Percentiles rank a stretch among this genome's conserved stretches.
Evolutionary conservation across 2,329 filamentous ascomycete genomes (phyloP).

Genomic region (Bipolaris gigantea): DNA sequence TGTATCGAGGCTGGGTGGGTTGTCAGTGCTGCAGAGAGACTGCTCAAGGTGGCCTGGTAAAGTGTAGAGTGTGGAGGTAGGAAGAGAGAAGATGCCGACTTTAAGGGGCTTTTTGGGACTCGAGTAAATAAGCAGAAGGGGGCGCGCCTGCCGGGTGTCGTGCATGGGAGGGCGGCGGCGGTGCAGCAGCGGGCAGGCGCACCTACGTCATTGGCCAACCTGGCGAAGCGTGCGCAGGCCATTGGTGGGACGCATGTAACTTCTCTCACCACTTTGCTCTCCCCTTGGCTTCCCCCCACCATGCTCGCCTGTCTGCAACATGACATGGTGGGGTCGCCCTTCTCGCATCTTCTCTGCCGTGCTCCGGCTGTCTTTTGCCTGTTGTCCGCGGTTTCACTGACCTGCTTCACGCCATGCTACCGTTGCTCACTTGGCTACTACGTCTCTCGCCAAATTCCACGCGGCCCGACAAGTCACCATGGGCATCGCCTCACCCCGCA

Average conservation of each 20-base stretch:
- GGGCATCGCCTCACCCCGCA: conserved; percentile 9
- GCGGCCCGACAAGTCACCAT: conserved; percentile 13
- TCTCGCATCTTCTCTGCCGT: background rate
- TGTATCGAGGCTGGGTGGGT: conserved; percentile 9
- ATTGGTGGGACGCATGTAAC: conserved; percentile 12
- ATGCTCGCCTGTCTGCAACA: background rate
- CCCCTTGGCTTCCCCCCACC: conserved; percentile 5
- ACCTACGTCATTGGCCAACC: conserved; percentile 28
- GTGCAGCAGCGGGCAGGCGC: conserved; percentile 16
- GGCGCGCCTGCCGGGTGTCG: conserved; percentile 32
- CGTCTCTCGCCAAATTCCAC: conserved; percentile 4
- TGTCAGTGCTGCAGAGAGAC: conserved; percentile 25
- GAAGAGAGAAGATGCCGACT: conserved; percentile 10
- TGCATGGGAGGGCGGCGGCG: conserved; percentile 13
- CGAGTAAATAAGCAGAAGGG: conserved; percentile 27
- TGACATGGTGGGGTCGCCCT: conserved; percentile 1
- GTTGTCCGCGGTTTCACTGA: conserved; percentile 1
- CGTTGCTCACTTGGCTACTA: background rate
- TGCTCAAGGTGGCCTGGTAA: background rate
- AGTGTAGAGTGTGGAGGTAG: conserved; percentile 7
- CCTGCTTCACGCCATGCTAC: background rate
- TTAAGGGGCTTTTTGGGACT: conserved; percentile 26
- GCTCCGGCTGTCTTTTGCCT: background rate
- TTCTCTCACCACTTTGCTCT: conserved; percentile 11
- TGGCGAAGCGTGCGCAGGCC: conserved; percentile 13